Conservation (phyloP, 1,284 basidiomycete species). For the Pulveroboletus sp. region DNA sequence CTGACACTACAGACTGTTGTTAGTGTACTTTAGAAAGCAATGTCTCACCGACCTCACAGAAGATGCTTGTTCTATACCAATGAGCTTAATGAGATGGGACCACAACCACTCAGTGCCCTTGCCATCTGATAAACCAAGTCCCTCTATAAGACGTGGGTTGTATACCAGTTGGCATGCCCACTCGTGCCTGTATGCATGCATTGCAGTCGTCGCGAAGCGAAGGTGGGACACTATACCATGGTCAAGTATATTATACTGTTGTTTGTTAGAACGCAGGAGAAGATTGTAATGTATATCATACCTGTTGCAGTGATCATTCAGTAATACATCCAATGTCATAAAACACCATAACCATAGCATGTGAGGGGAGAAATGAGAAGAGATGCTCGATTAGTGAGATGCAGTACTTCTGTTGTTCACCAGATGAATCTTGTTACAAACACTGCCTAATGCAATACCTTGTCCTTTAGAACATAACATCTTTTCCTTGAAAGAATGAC, state of each 20-base stretch:
- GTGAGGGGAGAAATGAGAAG: neutral
- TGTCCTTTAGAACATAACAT: too few species aligned
- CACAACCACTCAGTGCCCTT: neutral
- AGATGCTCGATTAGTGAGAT: neutral
- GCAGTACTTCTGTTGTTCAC: neutral
- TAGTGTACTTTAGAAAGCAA: neutral
- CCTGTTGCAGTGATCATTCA: neutral
- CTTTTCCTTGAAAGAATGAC: too few species aligned
- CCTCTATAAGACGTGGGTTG: neutral
- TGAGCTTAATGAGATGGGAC: neutral
- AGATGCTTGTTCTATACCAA: neutral
- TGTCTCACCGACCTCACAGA: neutral
- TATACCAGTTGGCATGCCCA: neutral
- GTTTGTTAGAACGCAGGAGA: too few species aligned
- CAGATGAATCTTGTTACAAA: too few species aligned
- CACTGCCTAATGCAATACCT: too few species aligned
- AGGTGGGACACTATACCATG: neutral
- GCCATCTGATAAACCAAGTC: neutral
- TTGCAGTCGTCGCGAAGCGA: neutral
- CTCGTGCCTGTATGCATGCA: neutral
- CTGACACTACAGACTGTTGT: slow-evolving; percentile 15
- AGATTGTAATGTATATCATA: neutral
- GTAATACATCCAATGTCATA: neutral
- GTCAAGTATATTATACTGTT: neutral
- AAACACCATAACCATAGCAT: neutral